Conservation (phyloP, 345 rosid genomes). For the Euphorbia peplus region DNA sequence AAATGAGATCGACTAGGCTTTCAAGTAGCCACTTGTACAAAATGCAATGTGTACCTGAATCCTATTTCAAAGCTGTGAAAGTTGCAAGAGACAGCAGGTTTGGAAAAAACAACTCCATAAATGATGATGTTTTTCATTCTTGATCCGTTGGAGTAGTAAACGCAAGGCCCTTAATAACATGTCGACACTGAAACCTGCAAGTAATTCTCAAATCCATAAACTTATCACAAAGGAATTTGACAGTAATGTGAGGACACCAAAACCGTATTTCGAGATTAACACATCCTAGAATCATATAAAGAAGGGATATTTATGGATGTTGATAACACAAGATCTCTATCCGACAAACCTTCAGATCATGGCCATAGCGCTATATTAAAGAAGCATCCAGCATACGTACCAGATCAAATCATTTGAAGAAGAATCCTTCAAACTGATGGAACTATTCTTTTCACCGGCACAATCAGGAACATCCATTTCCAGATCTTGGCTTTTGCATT, state of each 20-base stretch:
- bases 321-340: background rate
- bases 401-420: conserved; percentile 59
- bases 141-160: conserved; percentile 45
- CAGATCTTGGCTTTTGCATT: conserved; percentile 49
- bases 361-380: background rate
- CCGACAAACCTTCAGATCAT: background rate
- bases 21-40: background rate
- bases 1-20: background rate
- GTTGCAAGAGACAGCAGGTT: background rate
- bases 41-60: background rate
- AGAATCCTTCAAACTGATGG: conserved; percentile 24
- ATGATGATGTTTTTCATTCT: conserved; percentile 36
- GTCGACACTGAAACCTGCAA: conserved; percentile 84
- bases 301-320: background rate
- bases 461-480: conserved; percentile 24
- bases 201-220: background rate
- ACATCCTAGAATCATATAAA: background rate
- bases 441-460: conserved; percentile 29
- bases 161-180: conserved; percentile 65
- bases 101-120: conserved; percentile 2
- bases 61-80: background rate
- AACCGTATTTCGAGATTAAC: background rate
- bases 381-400: conserved; percentile 39
- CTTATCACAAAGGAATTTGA: background rate
- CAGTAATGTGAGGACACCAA: background rate